Evolutionary conservation across 1,284 basidiomycete species (phyloP).

Genomic region (Acaromyces ingoldii): DNA sequence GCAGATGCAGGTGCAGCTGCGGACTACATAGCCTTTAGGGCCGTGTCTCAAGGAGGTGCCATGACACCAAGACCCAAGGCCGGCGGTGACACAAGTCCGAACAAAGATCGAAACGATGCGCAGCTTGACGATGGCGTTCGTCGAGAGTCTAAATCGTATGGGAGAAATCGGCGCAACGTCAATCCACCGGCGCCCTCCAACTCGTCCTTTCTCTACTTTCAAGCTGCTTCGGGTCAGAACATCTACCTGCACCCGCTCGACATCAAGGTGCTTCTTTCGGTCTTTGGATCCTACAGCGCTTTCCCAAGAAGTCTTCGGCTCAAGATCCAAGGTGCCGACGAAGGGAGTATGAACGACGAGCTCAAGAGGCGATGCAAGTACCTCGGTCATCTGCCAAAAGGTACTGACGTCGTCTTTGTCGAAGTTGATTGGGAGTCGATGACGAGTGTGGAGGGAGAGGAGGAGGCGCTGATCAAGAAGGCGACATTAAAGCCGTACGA

Average conservation of each 20-base stretch:
- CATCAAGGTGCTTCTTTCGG: constrained; percentile 81
- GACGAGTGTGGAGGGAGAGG: constrained; percentile 2
- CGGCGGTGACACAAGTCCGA: not conserved
- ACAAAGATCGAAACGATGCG: not conserved
- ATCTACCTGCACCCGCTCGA: constrained; percentile 93
- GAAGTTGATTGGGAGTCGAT: constrained; percentile 65
- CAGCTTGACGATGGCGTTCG: not conserved
- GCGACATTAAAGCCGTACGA: constrained; percentile 37
- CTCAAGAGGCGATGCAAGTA: constrained; percentile 92
- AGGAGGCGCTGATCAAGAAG: constrained; percentile 18
- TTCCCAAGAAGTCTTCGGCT: constrained; percentile 80
- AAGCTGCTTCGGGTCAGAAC: constrained; percentile 82
- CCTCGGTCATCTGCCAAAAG: constrained; percentile 82
- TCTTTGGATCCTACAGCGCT: constrained; percentile 73
- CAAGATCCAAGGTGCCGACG: constrained; percentile 68
- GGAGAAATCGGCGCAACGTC: constrained; percentile 26
- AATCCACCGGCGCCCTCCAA: constrained; percentile 42
- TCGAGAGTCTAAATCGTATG: not conserved
- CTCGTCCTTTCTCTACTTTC: constrained; percentile 79
- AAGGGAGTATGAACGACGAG: constrained; percentile 74
- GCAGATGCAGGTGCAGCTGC: constrained; percentile 1
- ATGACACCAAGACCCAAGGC: not conserved
- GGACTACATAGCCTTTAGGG: not conserved
- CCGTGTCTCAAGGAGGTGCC: not conserved
- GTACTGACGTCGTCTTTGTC: constrained; percentile 87